Conservation (phyloP, 805 yeast species). For the Schizosaccharomyces octosporus region DNA sequence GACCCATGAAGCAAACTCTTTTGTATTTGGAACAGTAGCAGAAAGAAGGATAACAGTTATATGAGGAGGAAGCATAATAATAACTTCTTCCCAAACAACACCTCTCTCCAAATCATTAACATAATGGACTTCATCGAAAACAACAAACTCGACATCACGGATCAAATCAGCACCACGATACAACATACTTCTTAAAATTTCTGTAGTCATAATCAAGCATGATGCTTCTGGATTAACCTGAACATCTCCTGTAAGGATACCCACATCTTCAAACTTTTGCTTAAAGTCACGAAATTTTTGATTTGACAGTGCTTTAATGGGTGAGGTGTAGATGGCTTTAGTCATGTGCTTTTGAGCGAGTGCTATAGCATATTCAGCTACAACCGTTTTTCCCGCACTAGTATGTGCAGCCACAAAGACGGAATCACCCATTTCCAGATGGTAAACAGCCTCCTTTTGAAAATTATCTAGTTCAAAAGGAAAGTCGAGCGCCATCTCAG, state of each 20-base stretch:
- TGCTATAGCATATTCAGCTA: conserved; percentile 94
- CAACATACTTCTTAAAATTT: conserved; percentile 80
- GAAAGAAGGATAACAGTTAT: conserved; percentile 74
- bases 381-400: conserved; percentile 95
- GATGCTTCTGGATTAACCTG: conserved; percentile 92
- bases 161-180: conserved; percentile 90
- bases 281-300: conserved; percentile 78
- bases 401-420: conserved; percentile 98
- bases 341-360: conserved; percentile 93
- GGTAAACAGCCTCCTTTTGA: conserved; percentile 92
- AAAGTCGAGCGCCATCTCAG: conserved; percentile 81
- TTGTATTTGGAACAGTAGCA: conserved; percentile 97
- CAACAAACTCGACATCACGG: conserved; percentile 90
- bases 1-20: conserved; percentile 95
- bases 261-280: conserved; percentile 64
- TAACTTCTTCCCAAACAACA: conserved; percentile 98
- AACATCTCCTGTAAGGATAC: conserved; percentile 91
- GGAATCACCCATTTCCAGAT: conserved; percentile 90
- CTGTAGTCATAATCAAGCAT: conserved; percentile 93
- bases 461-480: conserved; percentile 86
- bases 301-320: conserved; percentile 73
- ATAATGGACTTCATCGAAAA: conserved; percentile 93
- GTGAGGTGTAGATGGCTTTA: conserved; percentile 80
- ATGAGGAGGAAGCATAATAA: conserved; percentile 90
- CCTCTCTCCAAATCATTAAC: conserved; percentile 94